Evolutionary conservation across 208 protist species (phyloP), one percentile per base, ranked within the genome.

Genomic region (Crithidia sp.): DNA sequence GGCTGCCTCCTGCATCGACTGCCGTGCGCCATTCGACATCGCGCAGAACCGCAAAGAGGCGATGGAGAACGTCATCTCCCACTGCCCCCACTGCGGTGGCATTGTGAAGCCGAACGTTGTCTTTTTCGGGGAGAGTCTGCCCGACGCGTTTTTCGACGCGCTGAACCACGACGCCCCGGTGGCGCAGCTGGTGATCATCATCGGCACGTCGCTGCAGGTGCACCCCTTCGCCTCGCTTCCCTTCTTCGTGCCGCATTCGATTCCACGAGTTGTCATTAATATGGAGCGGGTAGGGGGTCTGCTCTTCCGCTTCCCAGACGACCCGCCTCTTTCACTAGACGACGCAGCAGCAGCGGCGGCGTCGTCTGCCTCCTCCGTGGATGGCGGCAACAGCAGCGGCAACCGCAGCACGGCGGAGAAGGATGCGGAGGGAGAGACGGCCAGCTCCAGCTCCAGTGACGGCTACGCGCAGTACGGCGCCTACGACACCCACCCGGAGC

Each of bases 41-140:
- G 64, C 57, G 19, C 41, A 44, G 39, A 84, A 84, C 50, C 49
- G 67, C 2, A 8, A 57, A 2, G 83, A 91, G 59, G 77, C 88
- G 40, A 71, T 76, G 56, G 79, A 67, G 9, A 85, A 85, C 4
- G 45, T 76, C 16, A 68, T 96, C 17, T 88, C 91, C 16, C 88
- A 61, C n/a, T 97, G 93, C 76, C 47, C 58, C 0, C 47, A 58
- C 3, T 95, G 90, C 68, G 81, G 77, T 8, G 87, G 88, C 2
- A 70, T 99, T 16, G 82, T 99, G 5, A 99, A 99, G 77, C 98
- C 98, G 6, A 93, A 98, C 75, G 93, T 99, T 45, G 95, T 98
- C 14, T 99, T 99, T 58, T 99, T 99, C 74, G 97, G 97, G 39
- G 98, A 99, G 72, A 70, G 78, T 41, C 84, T 99, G 12, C 98